Base-by-base conservation (phyloP, 148 eudicot genomes). In the Beta vulgaris region DNA sequence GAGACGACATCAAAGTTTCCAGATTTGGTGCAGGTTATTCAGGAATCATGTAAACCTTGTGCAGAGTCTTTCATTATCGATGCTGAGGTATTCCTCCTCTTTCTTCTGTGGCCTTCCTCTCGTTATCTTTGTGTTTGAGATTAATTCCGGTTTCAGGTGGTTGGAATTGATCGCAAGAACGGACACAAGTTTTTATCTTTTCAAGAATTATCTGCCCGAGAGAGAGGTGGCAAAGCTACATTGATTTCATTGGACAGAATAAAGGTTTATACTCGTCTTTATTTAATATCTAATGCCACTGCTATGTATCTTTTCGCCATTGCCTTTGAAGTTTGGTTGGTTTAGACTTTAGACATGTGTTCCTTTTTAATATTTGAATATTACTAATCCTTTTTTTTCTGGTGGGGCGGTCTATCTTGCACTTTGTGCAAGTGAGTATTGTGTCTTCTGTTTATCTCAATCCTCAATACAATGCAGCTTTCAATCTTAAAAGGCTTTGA, bases 1-100 rank as follows among this genome's bases (percentile, higher is more conserved):
- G 97, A 96, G 83, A 89, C 98, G 53, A 89, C 99, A 57, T 80
- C 86, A 32, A 92, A 83, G 69, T 96, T 92, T 77, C 98, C 99
- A 21, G 98, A 96, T 84, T 68, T 96, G 73, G 86, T 96, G 40
- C 83, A 86, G 67, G 86, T 91, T 80, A 86, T 95, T 51, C 84
- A 81, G 81, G 98, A 91, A 54, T 78, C 79, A 69, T 89, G 94
- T 76, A 80, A 79, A 80, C 74, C 86, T 69, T 81, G 81, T 66
- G 86, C 87, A 36, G 75, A 26, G 62, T 86, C 94, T 36, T 92
- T 95, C 81, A 85, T 95, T 63, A 48, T 95, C 60, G 99, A 95
- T 82, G 88, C 97, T 6, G 98, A 95, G 99, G 98, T 96, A 78
- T 76, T 59, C 7, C 23, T 6, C 29, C 59, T 23, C 48, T 35